Conservation (phyloP, 139 green algal genomes). For the Chlamydomonas schloesseri region DNA sequence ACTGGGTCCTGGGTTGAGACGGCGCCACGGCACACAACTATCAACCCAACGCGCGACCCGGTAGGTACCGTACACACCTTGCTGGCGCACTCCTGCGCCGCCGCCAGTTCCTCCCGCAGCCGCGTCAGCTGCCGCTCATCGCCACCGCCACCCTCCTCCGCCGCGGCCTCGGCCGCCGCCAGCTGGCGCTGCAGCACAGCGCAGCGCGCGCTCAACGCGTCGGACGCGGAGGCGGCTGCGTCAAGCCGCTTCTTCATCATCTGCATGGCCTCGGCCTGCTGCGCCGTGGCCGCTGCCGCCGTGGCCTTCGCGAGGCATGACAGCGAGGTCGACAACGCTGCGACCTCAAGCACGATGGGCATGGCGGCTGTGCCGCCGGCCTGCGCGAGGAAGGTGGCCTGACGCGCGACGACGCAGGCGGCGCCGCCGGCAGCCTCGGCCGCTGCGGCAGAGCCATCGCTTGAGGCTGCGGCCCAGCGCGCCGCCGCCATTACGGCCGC, state of each 20-base stretch:
- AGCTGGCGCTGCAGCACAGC: conserved; percentile 4
- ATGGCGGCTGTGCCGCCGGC: neutral
- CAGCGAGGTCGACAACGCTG: neutral
- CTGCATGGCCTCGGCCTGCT: neutral
- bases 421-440: conserved; percentile 1
- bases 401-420: neutral
- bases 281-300: neutral
- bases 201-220: neutral
- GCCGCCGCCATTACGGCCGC: neutral
- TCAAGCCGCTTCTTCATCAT: neutral
- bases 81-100: conserved; percentile 1
- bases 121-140: neutral
- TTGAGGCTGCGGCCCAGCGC: neutral
- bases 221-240: neutral
- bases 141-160: neutral
- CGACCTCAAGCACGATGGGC: neutral
- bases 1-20: too few species aligned
- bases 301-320: neutral
- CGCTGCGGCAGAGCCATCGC: neutral
- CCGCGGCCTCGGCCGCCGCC: neutral
- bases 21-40: too few species aligned
- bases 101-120: conserved; percentile 5
- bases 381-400: neutral
- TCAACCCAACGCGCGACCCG: too few species aligned
- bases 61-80: conserved; percentile 16